Conservation (phyloP, 1,284 basidiomycete genomes). For the Cryptococcus sp. region DNA sequence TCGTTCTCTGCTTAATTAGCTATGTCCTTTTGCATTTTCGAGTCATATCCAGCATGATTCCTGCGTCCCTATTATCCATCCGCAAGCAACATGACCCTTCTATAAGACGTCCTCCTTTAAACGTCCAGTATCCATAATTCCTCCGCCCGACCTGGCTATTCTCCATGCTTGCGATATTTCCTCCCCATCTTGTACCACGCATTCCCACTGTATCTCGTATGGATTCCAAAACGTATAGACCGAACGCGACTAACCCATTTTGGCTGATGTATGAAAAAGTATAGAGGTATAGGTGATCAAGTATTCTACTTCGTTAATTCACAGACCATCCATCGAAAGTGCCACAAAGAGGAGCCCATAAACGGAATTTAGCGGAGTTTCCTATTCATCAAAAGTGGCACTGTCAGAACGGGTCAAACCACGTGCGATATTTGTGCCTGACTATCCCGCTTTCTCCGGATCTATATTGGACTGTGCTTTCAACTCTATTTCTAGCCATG, state of each 20-base stretch:
- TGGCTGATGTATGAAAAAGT: conserved; percentile 21
- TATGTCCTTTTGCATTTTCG: too few species aligned
- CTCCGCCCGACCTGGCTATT: neutral
- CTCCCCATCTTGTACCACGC: neutral
- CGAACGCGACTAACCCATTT: conserved; percentile 32
- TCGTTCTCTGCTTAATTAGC: conserved; percentile 34
- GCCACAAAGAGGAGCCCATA: neutral
- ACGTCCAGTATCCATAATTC: neutral
- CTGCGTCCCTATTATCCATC: too few species aligned
- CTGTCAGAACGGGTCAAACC: conserved; percentile 1
- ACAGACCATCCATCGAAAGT: too few species aligned
- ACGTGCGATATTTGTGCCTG: neutral
- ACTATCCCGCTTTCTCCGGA: too few species aligned
- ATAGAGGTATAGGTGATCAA: conserved; percentile 1
- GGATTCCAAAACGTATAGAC: neutral
- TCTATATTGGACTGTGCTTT: too few species aligned
- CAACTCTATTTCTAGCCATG: too few species aligned
- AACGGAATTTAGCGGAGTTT: conserved; percentile 26
- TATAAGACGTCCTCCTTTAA: neutral
- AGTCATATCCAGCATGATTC: too few species aligned
- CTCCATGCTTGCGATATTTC: neutral
- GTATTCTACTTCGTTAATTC: neutral
- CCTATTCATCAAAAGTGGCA: neutral
- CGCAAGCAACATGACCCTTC: neutral
- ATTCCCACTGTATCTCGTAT: neutral